Base-by-base conservation (phyloP, 2,329 filamentous ascomycete genomes). In the Rutstroemia sp. region DNA sequence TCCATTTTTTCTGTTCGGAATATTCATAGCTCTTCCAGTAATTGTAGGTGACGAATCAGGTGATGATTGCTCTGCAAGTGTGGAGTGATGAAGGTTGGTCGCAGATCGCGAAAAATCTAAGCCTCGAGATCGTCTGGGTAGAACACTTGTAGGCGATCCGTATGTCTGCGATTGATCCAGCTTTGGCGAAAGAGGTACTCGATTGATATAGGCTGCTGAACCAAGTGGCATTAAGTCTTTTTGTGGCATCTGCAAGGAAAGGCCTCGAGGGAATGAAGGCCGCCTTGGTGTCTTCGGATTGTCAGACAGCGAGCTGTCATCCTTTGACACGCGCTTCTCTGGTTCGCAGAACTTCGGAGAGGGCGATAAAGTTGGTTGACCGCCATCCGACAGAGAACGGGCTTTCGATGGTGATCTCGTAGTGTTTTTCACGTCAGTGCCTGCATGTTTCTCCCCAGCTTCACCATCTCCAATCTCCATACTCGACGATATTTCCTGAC, bases 71-170 rank as follows among this genome's bases (percentile, higher is more conserved):
- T 96, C 89, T 56, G 92, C 92, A 8, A 97, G 80, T 0, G 89
- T 97, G 16, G 92, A 96, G 72, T 97, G 94, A 73, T 97, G 94
- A 21, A 99, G 78, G 69, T 92, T 95, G 10, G 92, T 96, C 60
- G 90, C 94, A 10, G 92, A 92, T 63, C 92, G 82, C 42, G 92
- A 92, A 71, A 96, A 97, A 73, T 97, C 92, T 59, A 96, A 78
- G 45, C 92, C 92, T 56, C 92, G 83, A 30, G 92, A 96, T 59
- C 92, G 86, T 61, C 92, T 84, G 17, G 92, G 92, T 7, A 97
- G 79, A 48, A 95, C 88, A 54, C 92, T 95, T 25, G 88, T 87
- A 2, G 92, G 91, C 1, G 90, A 92, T 44, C 88, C 87, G 74
- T 95, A 96, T 48, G 86, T 89, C 63, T 91, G 88, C 19, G 87